Base-by-base conservation (phyloP, 2,329 filamentous ascomycete genomes). In the Chaetomiaceae sp. region DNA sequence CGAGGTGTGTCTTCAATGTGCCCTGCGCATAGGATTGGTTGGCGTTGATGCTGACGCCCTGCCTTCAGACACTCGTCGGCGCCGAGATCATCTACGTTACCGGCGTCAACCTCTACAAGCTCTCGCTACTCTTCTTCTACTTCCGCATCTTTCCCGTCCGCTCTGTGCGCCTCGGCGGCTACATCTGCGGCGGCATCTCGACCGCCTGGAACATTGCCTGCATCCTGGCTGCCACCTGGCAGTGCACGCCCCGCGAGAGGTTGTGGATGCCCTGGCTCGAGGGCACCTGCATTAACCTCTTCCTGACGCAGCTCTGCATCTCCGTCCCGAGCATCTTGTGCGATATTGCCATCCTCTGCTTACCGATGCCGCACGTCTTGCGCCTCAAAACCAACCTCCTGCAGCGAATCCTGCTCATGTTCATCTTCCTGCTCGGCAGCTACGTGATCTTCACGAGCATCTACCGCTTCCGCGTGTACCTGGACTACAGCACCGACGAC, bases 41-140 rank as follows among this genome's bases (percentile, higher is more conserved):
- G 27, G 21, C 1, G 6, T 9, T 3, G n/a, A 16, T 23, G 14
- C 33, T 39, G 27, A 44, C 40, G 2, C 2, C n/a, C n/a, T 10
- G 6, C n/a, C 13, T 8, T 12, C 13, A 50, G 47, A 50, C 47
- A n/a, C 21, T 50, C 17, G 23, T 50, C 47, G 47, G 47, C 33
- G 47, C 47, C 31, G 47, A 50, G 25, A 50, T 50, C 21, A 44
- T 50, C 17, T 50, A 50, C 12, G 47, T 50, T 21, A 44, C 47
- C 2, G 47, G 47, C 23, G 47, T 50, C 23, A 50, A 44, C 10
- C 17, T 50, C 8, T 50, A 50, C 34, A 50, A 50, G 33, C n/a
- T 50, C 19, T 50, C 47, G 40, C 17, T 50, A 17, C 47, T 50
- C 7, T 39, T 39, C 40, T 50, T 50, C 33, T 50, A 50, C 47